Conservation (phyloP, 192 early-diverging fungal species). For the Coemansia erecta region DNA sequence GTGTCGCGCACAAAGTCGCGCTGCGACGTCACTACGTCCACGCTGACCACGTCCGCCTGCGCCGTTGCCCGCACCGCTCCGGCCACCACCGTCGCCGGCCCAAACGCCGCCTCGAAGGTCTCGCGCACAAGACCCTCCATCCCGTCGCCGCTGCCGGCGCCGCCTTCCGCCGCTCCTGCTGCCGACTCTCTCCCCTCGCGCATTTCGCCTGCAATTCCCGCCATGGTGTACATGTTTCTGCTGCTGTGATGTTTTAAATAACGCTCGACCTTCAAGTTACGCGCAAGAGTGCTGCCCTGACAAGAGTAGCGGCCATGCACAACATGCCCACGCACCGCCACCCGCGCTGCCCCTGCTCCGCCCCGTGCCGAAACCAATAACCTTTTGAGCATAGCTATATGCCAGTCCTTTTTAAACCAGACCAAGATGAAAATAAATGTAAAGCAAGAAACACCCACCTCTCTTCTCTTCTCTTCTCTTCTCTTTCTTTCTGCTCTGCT, state of each 20-base stretch:
- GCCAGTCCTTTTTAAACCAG: too few species aligned
- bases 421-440: too few species aligned
- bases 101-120: slow-evolving; percentile 32
- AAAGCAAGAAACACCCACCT: too few species aligned
- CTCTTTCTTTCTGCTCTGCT: not conserved
- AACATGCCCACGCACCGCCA: too few species aligned
- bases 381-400: too few species aligned
- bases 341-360: too few species aligned
- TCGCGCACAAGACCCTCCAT: slow-evolving; percentile 29
- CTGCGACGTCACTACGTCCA: slow-evolving; percentile 44
- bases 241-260: not conserved
- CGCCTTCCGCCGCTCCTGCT: slow-evolving; percentile 17
- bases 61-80: slow-evolving; percentile 13
- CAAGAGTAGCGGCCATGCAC: too few species aligned
- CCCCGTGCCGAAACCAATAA: too few species aligned
- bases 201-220: not conserved
- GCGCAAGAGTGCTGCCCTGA: too few species aligned
- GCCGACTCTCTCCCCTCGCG: not conserved
- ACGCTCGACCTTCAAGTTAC: too few species aligned
- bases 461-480: too few species aligned
- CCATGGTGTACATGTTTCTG: not conserved
- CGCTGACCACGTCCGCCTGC: slow-evolving; percentile 16
- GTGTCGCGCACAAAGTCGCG: slow-evolving; percentile 56
- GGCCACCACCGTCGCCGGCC: slow-evolving; percentile 10
- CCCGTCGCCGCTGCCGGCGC: slow-evolving; percentile 24